Base-by-base conservation (phyloP, 768 basidiomycete genomes). In the Lactifluus pinguis region DNA sequence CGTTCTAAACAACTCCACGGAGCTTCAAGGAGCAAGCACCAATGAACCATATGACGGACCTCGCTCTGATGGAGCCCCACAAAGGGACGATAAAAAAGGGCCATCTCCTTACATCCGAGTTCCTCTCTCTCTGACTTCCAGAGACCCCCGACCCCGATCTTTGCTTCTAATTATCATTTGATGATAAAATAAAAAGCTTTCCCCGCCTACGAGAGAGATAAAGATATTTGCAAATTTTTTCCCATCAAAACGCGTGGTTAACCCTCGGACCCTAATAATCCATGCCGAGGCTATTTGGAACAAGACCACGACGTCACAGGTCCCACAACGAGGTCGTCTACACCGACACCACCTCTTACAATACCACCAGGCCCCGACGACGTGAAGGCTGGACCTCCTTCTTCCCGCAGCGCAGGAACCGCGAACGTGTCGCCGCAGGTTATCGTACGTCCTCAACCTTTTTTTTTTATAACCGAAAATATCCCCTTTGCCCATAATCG, bases 341-440 rank as follows among this genome's bases (percentile, higher is more conserved):
- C 32, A 25, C 25, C 25, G 25, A 47, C 42, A 42, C 32, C 32
- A 38, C 38, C 13, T 38, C 38, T 2, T 25, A 25, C 25, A 25
- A 25, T 13, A 38, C 21, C 25, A 34, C 29, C 54, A 56, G 66
- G 8, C 29, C 21, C 45, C 45, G 52, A 21, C 59, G 63, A 54
- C 58, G 61, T 47, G 57, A 19, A 47, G 45, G 56, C 62, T 56
- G 60, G 60, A 29, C 48, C 49, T 57, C 48, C 49, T 57, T 32
- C 49, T 60, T 63, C 59, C 65, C 67, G 51, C 56, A 62, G 51
- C 56, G 63, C 32, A 68, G 63, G 60, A 75, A 81, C 65, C 73
- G 66, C 30, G 76, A 79, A 55, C 76, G 76, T 39, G 78, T 79
- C 45, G 79, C 78, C 25, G 78, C 74, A 36, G 79, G 79, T 36